These are phyloP conservation scores for Begonia fuchsioides DNA, from an alignment of 306 rosid species.

Conservation along the genomic window DNA sequence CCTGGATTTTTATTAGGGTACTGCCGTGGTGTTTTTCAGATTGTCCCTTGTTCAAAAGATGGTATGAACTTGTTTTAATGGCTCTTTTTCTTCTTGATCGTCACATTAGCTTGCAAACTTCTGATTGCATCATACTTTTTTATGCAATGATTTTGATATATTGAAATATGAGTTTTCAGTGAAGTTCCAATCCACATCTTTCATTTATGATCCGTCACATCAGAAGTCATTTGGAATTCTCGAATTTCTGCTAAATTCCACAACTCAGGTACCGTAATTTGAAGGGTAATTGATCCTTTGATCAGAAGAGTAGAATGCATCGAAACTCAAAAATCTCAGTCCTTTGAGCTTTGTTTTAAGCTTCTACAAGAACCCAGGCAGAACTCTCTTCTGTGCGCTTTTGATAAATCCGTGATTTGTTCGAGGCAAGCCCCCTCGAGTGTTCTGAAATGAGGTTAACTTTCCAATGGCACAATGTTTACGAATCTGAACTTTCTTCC, in stretches of 20 bases:
- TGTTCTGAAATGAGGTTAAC: conserved; percentile 12
- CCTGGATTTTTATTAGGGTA: background rate
- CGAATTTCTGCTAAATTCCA: background rate
- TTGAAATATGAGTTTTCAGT: too few species aligned
- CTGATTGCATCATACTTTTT: too few species aligned
- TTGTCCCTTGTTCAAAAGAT: background rate
- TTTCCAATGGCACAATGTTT: conserved; percentile 18
- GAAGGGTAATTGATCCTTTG: conserved; percentile 22
- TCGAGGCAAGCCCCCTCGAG: conserved; percentile 15
- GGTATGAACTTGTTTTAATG: background rate
- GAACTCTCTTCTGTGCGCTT: conserved; percentile 21
- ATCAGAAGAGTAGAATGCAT: conserved; percentile 2
- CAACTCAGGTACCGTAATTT: conserved; percentile 26
- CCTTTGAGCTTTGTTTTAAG: conserved; percentile 24
- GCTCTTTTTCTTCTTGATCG: background rate
- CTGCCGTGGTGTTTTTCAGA: background rate
- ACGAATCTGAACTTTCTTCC: conserved; percentile 41
- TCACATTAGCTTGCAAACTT: too few species aligned
- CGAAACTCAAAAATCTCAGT: conserved; percentile 26
- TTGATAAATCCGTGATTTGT: conserved; percentile 8
- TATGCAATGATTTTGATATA: too few species aligned
- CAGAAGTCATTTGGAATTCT: background rate
- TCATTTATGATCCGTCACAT: too few species aligned
- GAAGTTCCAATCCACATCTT: too few species aligned
- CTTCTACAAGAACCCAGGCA: conserved; percentile 16